Percentiles rank a stretch among this genome's conserved stretches.
These are phyloP conservation scores for Sugiyamaella xylanicola DNA, from an alignment of 1,139 yeast genomes.

Conservation along the genomic window DNA sequence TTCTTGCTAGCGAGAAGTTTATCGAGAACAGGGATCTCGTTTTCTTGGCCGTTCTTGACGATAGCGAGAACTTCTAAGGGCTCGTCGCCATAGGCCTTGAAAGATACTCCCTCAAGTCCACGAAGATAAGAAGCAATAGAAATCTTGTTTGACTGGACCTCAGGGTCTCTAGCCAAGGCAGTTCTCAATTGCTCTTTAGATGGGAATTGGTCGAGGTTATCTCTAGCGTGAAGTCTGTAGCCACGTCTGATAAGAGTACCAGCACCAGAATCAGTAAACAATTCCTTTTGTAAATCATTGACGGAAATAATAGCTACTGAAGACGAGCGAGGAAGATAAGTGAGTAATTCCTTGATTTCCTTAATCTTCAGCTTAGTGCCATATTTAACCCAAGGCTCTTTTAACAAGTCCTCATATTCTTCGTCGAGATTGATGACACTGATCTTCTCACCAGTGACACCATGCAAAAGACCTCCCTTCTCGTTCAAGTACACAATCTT, in stretches of 20 bases:
- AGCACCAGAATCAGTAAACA: slow-evolving; percentile 98
- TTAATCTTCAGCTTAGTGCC: slow-evolving; percentile 96
- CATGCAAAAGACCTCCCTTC: slow-evolving; percentile 96
- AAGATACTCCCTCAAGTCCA: slow-evolving; percentile 59
- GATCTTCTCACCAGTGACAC: slow-evolving; percentile 86
- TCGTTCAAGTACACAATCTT: slow-evolving; percentile 95
- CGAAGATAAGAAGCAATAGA: slow-evolving; percentile 84
- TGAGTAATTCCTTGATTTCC: slow-evolving; percentile 91
- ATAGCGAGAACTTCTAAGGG: slow-evolving; percentile 93
- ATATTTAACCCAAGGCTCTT: slow-evolving; percentile 96
- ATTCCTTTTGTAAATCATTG: slow-evolving; percentile 91
- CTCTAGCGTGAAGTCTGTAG: slow-evolving; percentile 75
- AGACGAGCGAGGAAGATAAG: slow-evolving; percentile 93
- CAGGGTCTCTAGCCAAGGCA: slow-evolving; percentile 77
- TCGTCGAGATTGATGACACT: slow-evolving; percentile 92
- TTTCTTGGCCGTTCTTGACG: slow-evolving; percentile 52
- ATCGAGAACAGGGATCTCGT: slow-evolving; percentile 57
- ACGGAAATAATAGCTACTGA: slow-evolving; percentile 97
- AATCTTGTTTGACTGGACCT: slow-evolving; percentile 65
- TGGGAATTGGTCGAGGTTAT: slow-evolving; percentile 64
- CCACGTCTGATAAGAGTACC: slow-evolving; percentile 98
- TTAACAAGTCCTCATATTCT: slow-evolving; percentile 87
- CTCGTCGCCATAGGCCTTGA: slow-evolving; percentile 91
- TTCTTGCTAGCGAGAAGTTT: slow-evolving; percentile 84
- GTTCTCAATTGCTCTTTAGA: slow-evolving; percentile 74